Evolutionary conservation across 805 yeast species (phyloP), one percentile per base, ranked within the genome.

Genomic region (Lipomyces mesembrius): DNA sequence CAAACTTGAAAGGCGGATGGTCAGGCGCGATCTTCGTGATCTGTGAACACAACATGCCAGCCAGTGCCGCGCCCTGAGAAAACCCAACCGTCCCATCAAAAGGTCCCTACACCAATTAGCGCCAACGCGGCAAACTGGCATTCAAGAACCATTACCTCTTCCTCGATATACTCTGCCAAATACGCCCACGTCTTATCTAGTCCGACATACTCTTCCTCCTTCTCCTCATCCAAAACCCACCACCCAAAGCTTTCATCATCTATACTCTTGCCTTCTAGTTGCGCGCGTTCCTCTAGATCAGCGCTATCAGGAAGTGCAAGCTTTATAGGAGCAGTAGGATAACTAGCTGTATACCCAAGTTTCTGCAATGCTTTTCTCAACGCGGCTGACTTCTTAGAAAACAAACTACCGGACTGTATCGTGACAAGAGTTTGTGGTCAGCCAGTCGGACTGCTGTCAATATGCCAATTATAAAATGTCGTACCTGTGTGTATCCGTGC

Each of bases 31-130:
- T 73, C 29, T 83, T 82, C 27, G 84, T 81, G 69, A 89, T 87
- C 52, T 83, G 82, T 71, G 87, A 85, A 56, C 90, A 81, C 37
- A 92, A 76, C 32, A 91, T 81, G 0, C 94, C 90, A 0, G 91
- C 88, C 46, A 94, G 79, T 1, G 95, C 96, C 6, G 98, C 96
- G 69, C 99, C 99, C 77, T 95, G 98, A 11, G 96, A 89, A 76
- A 94, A 94, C 0, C 98, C 98, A 56, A 95, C 79, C 25, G 94
- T 79, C 5, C 98, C 99, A 27, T 88, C 89, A 71, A 91, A 90
- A 1, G 98, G 98, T 0, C 91, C 92, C 57, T 90, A 27, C n/a
- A 32, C 35, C 35, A 17, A 64, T 25, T 56, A 22, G 20, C 57
- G 32, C 7, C 1, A 29, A 29, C 62, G 98, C 12, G 95, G 88